Conservation (phyloP, 345 rosid genomes). For the Rhizophora mangle region DNA sequence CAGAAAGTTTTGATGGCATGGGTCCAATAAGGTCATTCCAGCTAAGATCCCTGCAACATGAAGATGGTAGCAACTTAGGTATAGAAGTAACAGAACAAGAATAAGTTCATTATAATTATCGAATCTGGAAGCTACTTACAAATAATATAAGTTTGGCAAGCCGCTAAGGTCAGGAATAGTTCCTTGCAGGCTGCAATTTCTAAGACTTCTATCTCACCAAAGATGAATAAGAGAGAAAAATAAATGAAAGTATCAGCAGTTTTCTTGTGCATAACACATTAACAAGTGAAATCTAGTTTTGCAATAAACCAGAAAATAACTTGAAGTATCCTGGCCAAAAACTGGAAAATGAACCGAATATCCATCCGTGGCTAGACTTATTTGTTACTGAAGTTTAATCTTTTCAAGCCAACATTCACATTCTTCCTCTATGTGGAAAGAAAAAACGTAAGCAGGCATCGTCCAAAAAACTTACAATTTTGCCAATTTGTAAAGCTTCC, state of each 20-base stretch:
- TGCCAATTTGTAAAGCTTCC: constrained; percentile 30
- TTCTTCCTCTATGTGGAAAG: neutral
- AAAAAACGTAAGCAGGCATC: neutral
- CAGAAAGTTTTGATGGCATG: constrained; percentile 45
- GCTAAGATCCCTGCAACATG: constrained; percentile 46
- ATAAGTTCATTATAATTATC: neutral
- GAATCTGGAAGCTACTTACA: constrained; percentile 29
- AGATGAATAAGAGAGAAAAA: neutral
- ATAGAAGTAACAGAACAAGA: neutral
- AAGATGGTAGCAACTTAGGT: neutral
- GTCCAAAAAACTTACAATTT: constrained; percentile 35
- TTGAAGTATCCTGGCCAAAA: no score
- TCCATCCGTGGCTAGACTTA: no score
- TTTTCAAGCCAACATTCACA: no score
- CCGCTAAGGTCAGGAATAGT: constrained; percentile 49
- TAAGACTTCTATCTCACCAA: constrained; percentile 43
- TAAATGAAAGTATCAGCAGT: neutral
- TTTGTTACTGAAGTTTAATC: no score
- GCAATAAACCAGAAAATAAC: no score
- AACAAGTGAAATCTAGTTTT: no score
- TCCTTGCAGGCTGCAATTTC: constrained; percentile 52
- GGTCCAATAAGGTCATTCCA: constrained; percentile 40
- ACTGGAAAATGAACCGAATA: no score
- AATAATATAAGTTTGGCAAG: constrained; percentile 29
- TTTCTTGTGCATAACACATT: neutral